Evolutionary conservation across 2,329 filamentous ascomycete genomes (phyloP).

Genomic region (Pseudopithomyces chartarum): DNA sequence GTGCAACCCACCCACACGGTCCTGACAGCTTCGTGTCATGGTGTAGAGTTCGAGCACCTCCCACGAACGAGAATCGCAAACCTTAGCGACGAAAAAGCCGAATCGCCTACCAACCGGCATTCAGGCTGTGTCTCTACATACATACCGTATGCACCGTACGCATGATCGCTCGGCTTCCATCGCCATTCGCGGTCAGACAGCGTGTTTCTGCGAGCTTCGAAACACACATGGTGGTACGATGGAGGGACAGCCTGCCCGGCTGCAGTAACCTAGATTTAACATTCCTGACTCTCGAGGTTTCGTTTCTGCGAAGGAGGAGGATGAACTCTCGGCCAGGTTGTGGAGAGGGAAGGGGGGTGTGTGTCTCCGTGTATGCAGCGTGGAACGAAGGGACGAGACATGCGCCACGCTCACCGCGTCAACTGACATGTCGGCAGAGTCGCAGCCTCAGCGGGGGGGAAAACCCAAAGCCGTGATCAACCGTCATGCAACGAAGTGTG

Average conservation of each 20-base stretch:
- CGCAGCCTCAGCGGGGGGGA: too few species aligned
- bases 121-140: conserved; percentile 5
- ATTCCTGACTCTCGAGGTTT: not conserved
- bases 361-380: too few species aligned
- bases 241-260: not conserved
- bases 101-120: too few species aligned
- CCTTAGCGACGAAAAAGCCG: too few species aligned
- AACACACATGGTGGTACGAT: conserved; percentile 8
- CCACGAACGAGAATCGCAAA: conserved; percentile 23
- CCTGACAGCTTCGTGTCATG: conserved; percentile 13
- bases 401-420: not conserved
- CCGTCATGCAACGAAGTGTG: too few species aligned
- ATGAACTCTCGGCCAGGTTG: too few species aligned
- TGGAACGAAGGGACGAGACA: not conserved
- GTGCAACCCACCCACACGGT: conserved; percentile 14
- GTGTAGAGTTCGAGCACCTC: conserved; percentile 5
- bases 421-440: not conserved
- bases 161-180: conserved; percentile 3
- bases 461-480: not conserved
- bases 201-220: not conserved
- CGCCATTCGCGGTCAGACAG: conserved; percentile 3
- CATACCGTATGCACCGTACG: conserved; percentile 8
- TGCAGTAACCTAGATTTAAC: not conserved
- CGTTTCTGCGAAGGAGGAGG: too few species aligned
- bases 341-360: too few species aligned